phyloP scores from a whole-genome alignment of 2,329 filamentous ascomycete species.

The Colletotrichum siamense region DNA sequence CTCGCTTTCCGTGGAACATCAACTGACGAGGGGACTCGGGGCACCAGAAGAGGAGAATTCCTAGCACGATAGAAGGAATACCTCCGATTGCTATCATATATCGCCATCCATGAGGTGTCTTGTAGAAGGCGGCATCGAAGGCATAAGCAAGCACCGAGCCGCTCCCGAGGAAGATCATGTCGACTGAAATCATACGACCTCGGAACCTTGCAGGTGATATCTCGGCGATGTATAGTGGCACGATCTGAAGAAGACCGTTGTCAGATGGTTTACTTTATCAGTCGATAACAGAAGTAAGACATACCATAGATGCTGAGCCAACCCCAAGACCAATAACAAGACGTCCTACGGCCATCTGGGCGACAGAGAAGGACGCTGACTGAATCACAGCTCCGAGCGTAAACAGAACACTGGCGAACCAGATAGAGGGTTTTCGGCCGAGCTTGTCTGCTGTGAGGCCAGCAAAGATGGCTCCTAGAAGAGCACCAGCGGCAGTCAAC shows the following conservation, averaged over 20 bases:
- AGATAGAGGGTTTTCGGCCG: constrained; percentile 17
- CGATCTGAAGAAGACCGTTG: neutral
- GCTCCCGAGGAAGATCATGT: constrained; percentile 27
- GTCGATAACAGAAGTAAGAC: constrained; percentile 11
- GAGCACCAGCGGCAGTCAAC: constrained; percentile 25
- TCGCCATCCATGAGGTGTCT: constrained; percentile 32
- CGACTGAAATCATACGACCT: constrained; percentile 29
- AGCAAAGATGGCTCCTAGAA: constrained; percentile 26
- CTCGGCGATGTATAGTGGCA: constrained; percentile 28
- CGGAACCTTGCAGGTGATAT: constrained; percentile 26
- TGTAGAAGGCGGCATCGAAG: constrained; percentile 36
- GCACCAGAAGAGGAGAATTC: constrained; percentile 18
- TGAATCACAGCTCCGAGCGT: constrained; percentile 26
- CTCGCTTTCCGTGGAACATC: constrained; percentile 32
- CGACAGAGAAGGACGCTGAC: constrained; percentile 22
- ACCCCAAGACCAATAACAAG: constrained; percentile 42
- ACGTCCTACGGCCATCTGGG: constrained; percentile 26
- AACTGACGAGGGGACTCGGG: constrained; percentile 24
- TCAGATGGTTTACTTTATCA: neutral
- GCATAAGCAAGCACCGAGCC: constrained; percentile 25
- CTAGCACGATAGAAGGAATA: constrained; percentile 24
- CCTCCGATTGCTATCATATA: constrained; percentile 17
- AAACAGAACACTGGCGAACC: constrained; percentile 21
- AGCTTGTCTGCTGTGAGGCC: constrained; percentile 28
- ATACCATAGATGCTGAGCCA: constrained; percentile 44